Conservation (phyloP, 495 filamentous ascomycete species). For the Xylaria castorea region DNA sequence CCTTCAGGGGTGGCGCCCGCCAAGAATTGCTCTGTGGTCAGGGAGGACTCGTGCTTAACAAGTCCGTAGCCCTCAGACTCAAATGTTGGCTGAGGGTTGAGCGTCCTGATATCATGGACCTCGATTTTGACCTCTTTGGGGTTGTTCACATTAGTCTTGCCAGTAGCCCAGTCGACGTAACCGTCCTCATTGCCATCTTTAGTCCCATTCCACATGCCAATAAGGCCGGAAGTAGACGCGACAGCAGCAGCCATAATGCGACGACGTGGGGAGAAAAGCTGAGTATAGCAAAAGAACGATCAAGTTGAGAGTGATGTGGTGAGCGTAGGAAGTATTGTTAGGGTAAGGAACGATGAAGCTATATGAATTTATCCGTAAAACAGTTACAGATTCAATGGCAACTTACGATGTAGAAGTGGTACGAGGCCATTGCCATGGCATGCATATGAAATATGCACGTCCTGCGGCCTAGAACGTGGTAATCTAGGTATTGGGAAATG, state of each 20-base stretch:
- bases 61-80: constrained; percentile 38
- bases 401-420: background rate
- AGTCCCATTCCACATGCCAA: constrained; percentile 43
- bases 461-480: background rate
- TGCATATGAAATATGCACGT: background rate
- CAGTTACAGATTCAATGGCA: background rate
- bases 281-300: constrained; percentile 12
- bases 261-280: background rate
- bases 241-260: constrained; percentile 38
- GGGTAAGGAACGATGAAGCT: constrained; percentile 26
- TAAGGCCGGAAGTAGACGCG: constrained; percentile 37
- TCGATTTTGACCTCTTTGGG: constrained; percentile 38
- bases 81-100: constrained; percentile 35
- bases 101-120: constrained; percentile 37
- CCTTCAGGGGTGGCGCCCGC: constrained; percentile 38
- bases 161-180: constrained; percentile 38
- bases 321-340: constrained; percentile 6
- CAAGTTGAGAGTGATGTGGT: constrained; percentile 23
- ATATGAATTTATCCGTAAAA: constrained; percentile 31
- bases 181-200: constrained; percentile 36
- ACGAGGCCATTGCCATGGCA: background rate
- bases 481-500: constrained; percentile 19
- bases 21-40: constrained; percentile 40
- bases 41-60: constrained; percentile 39
- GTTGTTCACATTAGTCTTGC: constrained; percentile 36